Base-by-base conservation (phyloP, 768 basidiomycete species). In the Serendipita vermifera region DNA sequence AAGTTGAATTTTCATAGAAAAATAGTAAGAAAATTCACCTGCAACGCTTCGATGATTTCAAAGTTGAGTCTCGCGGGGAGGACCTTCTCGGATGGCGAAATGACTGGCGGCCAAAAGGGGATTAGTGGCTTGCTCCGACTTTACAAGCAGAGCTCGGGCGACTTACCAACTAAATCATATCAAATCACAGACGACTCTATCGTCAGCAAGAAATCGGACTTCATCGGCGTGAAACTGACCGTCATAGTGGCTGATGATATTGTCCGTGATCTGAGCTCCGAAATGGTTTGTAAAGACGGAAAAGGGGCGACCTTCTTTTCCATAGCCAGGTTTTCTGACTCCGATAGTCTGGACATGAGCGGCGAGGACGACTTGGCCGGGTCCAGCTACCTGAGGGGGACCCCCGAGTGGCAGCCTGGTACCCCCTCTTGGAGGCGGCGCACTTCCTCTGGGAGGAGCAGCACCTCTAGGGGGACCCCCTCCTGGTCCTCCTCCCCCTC, bases 211-310 rank as follows among this genome's bases (percentile, higher is more conserved):
- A 27, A 31, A 51, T 51, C 46, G 46, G 5, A 24, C 24, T 5
- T 51, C 11, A 9, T 14, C 6, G 33, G 33, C 3, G 13, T 9
- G 46, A 54, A 57, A 55, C 81, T 59, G 64, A 83, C 87, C 81
- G 65, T 90, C 86, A 62, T 89, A 88, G 62, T 89, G 87, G 59
- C 82, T 74, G 38, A 87, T 87, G 29, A 77, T 75, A 4, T 66
- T 68, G 22, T 81, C 75, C 0, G 86, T 81, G 14, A 84, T 78
- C 0, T 74, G 71, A 2, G 78, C 77, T 38, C 64, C 65, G 61
- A 86, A 89, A 54, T 82, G 82, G 65, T 89, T 90, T 31, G 77
- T 73, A 5, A 57, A 60, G 4, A 79, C 71, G 13, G 59, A 61
- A 27, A 75, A 70, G 1, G 65, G 61, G 22, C 65, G 70, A 3